Evolutionary conservation across 768 basidiomycete genomes (phyloP).

Genomic region (Termitomyces sp.): DNA sequence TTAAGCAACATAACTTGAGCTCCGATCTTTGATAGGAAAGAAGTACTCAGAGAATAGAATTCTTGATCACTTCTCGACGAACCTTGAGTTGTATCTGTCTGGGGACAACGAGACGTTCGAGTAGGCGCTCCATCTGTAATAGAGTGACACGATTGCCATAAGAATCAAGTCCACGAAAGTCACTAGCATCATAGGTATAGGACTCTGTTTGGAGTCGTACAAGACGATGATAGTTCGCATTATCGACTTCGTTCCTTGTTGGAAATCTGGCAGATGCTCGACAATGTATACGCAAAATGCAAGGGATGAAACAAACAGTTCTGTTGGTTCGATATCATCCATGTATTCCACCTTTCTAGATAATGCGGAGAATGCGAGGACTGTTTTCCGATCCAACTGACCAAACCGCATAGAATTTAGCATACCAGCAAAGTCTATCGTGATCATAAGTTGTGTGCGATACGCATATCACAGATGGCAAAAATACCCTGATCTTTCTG

Average conservation of each 20-base stretch:
- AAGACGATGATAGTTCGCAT: conserved; percentile 54
- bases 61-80: not conserved
- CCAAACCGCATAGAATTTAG: conserved; percentile 87
- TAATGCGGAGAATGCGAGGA: conserved; percentile 46
- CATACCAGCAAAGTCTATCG: conserved; percentile 69
- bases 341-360: conserved; percentile 51
- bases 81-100: conserved; percentile 44
- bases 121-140: conserved; percentile 33
- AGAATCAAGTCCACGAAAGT: conserved; percentile 40
- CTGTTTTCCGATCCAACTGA: conserved; percentile 35
- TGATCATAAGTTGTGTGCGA: not conserved
- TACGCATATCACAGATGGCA: not conserved
- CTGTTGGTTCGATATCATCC: conserved; percentile 78
- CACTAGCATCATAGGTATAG: conserved; percentile 35
- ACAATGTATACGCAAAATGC: too few species aligned
- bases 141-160: conserved; percentile 26
- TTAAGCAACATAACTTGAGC: conserved; percentile 87
- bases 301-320: conserved; percentile 45
- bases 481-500: conserved; percentile 73
- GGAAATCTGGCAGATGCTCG: conserved; percentile 45
- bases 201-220: conserved; percentile 30
- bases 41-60: too few species aligned
- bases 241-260: conserved; percentile 64
- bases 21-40: conserved; percentile 38
- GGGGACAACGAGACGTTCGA: conserved; percentile 58